Conservation (phyloP, 1,284 basidiomycete species). For the Golubevia pallescens region DNA sequence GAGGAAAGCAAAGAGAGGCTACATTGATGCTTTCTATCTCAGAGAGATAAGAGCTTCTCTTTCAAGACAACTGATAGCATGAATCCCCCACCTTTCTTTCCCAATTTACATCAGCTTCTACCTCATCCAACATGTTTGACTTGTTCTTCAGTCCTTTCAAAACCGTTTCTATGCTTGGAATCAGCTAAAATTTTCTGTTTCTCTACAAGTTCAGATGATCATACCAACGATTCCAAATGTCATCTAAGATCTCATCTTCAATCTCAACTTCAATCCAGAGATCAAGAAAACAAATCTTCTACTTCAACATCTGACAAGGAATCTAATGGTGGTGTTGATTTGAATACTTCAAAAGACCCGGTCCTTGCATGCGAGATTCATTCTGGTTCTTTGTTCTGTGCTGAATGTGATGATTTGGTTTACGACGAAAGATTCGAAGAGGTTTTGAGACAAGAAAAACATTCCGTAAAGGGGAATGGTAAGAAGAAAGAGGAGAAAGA, state of each 20-base stretch:
- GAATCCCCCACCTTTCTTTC: background rate
- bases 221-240: constrained; percentile 6
- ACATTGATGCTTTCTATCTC: too few relatives aligned
- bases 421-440: constrained; percentile 47
- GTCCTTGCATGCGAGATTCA: constrained; percentile 45
- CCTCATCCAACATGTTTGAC: constrained; percentile 46
- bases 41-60: too few relatives aligned
- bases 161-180: constrained; percentile 55
- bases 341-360: background rate
- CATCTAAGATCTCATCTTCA: constrained; percentile 15
- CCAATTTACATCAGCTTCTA: constrained; percentile 19
- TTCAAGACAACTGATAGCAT: too few relatives aligned
- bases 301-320: constrained; percentile 18
- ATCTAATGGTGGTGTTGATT: background rate
- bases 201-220: constrained; percentile 13
- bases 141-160: constrained; percentile 39
- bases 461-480: background rate
- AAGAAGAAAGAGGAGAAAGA: background rate
- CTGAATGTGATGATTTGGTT: constrained; percentile 47
- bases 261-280: constrained; percentile 33
- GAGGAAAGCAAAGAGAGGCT: too few relatives aligned
- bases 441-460: constrained; percentile 20
- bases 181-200: constrained; percentile 53
- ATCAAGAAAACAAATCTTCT: constrained; percentile 12
- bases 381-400: constrained; percentile 53